phyloP scores from a whole-genome alignment of 176 grass and related monocot genomes.

The Secale cereale region DNA sequence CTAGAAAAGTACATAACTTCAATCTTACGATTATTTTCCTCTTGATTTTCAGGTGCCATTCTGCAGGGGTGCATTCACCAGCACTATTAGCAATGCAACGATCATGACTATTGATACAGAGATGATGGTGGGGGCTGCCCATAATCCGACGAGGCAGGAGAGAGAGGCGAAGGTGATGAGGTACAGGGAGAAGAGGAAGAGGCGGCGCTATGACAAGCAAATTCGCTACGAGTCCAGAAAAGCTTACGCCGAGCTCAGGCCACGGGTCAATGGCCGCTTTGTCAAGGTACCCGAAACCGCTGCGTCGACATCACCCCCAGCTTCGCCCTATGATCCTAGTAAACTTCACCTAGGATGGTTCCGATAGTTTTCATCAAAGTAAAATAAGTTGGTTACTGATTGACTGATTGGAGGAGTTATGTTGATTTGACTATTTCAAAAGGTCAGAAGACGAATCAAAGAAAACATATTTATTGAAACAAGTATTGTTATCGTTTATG shows the following conservation, averaged over 20 bases:
- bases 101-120: background rate
- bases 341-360: slow-evolving; percentile 44
- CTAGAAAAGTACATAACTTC: background rate
- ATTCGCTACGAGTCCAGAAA: slow-evolving; percentile 61
- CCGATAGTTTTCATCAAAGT: background rate
- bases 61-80: background rate
- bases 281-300: slow-evolving; percentile 44
- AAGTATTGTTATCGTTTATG: too few species aligned
- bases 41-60: background rate
- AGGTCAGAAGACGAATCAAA: too few species aligned
- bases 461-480: too few species aligned
- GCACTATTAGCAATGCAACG: background rate
- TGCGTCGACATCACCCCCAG: background rate
- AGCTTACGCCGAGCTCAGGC: slow-evolving; percentile 58
- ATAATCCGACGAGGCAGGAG: background rate
- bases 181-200: slow-evolving; percentile 75
- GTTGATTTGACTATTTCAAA: too few species aligned
- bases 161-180: slow-evolving; percentile 58
- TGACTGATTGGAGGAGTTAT: too few species aligned
- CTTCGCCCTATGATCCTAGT: slow-evolving; percentile 37
- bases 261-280: slow-evolving; percentile 62
- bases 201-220: slow-evolving; percentile 57
- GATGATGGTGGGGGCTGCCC: background rate
- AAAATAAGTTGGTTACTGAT: too few species aligned
- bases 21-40: background rate